phyloP scores from a whole-genome alignment of 768 basidiomycete genomes.

The Termitomyces bulborhizus region DNA sequence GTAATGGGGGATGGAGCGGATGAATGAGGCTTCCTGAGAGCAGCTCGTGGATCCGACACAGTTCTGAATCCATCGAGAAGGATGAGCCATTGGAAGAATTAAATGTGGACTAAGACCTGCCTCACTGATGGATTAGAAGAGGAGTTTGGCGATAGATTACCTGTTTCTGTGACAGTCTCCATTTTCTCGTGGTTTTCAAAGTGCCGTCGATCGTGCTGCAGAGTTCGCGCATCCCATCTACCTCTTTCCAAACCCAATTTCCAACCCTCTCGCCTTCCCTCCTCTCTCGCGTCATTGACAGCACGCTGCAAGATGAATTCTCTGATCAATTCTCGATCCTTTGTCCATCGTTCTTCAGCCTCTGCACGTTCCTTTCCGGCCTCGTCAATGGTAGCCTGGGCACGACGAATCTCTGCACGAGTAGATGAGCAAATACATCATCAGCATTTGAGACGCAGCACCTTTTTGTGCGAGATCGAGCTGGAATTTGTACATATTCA shows the following conservation, averaged over 20 bases:
- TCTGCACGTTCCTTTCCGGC: slow-evolving; percentile 42
- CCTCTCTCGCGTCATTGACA: slow-evolving; percentile 44
- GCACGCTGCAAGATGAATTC: slow-evolving; percentile 40
- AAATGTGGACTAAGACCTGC: neutral
- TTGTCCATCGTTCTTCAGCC: slow-evolving; percentile 40
- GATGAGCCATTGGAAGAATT: neutral
- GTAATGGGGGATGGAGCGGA: neutral
- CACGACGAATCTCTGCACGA: slow-evolving; percentile 40
- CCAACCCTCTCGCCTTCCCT: slow-evolving; percentile 47
- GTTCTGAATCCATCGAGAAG: neutral
- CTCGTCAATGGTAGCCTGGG: slow-evolving; percentile 44
- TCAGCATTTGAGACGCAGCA: slow-evolving; percentile 8
- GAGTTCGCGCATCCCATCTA: slow-evolving; percentile 10
- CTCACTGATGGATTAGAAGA: neutral
- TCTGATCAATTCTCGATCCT: slow-evolving; percentile 39
- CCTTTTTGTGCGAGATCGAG: slow-evolving; percentile 51
- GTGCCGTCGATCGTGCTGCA: neutral
- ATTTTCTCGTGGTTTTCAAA: neutral
- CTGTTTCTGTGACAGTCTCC: neutral
- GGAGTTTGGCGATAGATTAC: neutral
- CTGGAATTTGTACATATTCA: slow-evolving; percentile 52
- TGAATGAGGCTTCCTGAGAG: neutral
- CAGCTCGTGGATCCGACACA: neutral
- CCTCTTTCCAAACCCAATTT: slow-evolving; percentile 37
- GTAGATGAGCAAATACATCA: neutral